A percentile compares a stretch with the other conserved stretches of the same genome.
Conservation (phyloP, 805 yeast species). For the Hanseniaspora singularis region DNA sequence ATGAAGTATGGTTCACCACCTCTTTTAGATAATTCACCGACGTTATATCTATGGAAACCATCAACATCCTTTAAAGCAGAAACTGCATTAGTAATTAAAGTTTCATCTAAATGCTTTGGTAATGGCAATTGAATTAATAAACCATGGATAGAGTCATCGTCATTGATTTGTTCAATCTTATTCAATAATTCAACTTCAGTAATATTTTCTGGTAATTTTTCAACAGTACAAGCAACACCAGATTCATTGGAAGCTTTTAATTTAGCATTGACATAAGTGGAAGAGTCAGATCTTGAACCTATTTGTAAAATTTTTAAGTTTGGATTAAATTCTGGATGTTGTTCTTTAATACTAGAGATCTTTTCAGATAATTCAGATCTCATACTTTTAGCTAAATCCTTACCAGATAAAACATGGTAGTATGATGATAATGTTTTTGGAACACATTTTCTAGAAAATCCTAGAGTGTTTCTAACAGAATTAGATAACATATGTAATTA, state of each 20-base stretch:
- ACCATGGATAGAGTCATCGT: constrained; percentile 53
- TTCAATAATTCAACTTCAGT: constrained; percentile 45
- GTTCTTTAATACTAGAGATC: constrained; percentile 26
- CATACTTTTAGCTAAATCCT: constrained; percentile 34
- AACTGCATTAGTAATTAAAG: constrained; percentile 55
- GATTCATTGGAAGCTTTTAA: constrained; percentile 65
- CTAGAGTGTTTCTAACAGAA: not conserved
- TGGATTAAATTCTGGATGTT: constrained; percentile 49
- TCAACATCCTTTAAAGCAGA: constrained; percentile 63
- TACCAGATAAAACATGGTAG: constrained; percentile 37
- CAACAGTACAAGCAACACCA: constrained; percentile 47
- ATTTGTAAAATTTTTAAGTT: constrained; percentile 61
- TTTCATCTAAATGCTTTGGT: constrained; percentile 59
- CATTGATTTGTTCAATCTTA: constrained; percentile 45
- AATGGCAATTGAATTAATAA: constrained; percentile 66
- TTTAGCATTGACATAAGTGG: constrained; percentile 74
- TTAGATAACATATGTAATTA: not conserved
- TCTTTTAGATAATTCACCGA: constrained; percentile 64
- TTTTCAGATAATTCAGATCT: constrained; percentile 34
- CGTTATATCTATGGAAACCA: constrained; percentile 68
- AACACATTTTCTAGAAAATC: not conserved
- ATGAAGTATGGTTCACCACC: constrained; percentile 59
- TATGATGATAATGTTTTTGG: constrained; percentile 5
- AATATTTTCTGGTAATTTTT: constrained; percentile 46
- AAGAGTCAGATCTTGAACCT: constrained; percentile 65